Evolutionary conservation across 1,139 yeast genomes (phyloP).

Genomic region (Pneumocystis sp.): DNA sequence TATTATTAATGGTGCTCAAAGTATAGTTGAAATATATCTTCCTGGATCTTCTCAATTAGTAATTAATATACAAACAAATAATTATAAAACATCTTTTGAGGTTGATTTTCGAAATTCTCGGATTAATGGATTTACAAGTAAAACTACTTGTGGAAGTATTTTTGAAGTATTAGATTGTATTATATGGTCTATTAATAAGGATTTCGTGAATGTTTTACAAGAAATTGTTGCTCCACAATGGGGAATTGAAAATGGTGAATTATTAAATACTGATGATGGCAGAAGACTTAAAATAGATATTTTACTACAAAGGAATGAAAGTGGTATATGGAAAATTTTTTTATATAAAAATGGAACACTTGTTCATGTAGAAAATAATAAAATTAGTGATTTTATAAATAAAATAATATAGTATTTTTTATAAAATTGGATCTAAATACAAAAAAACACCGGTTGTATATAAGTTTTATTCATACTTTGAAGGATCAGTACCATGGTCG

Average conservation of each 20-base stretch:
- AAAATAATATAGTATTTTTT: not conserved
- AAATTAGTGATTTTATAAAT: not conserved
- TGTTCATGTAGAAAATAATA: not conserved
- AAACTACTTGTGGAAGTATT: not conserved
- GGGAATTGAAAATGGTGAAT: not conserved
- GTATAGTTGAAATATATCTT: not conserved
- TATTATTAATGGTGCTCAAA: not conserved
- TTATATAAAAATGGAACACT: not conserved
- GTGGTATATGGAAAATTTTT: not conserved
- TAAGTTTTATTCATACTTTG: not conserved
- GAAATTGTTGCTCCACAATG: not conserved
- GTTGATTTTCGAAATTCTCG: not conserved
- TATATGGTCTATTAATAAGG: not conserved
- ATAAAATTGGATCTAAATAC: not conserved
- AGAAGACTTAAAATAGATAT: not conserved
- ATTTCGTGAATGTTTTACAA: not conserved
- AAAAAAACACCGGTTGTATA: conserved; percentile 21
- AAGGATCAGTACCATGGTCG: conserved; percentile 56
- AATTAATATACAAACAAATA: not conserved
- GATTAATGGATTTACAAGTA: not conserved
- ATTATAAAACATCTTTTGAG: not conserved
- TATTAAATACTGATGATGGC: not conserved
- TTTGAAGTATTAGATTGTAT: not conserved
- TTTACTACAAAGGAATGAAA: not conserved
- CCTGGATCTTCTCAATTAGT: not conserved